Evolutionary conservation across 163 green algal genomes (phyloP), one percentile per base, ranked within the genome.

Genomic region (Chlamydomonas reinhardtii): DNA sequence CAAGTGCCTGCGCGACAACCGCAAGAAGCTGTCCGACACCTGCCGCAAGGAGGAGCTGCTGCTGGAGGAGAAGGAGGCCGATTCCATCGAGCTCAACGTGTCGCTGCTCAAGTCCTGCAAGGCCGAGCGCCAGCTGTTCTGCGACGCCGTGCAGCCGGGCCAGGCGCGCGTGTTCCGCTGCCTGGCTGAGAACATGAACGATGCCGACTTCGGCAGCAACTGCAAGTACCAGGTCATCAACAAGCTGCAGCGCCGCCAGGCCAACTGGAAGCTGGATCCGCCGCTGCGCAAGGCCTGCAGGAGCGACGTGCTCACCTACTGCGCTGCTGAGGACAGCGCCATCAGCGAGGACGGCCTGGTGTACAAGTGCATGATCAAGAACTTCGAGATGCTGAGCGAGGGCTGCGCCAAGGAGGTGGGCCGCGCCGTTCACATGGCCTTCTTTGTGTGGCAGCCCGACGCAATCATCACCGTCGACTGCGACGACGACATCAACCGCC

Each of bases 21-120:
- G 88, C 43, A 84, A 91, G 27, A 78, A 96, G 86, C 92, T 98
- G 20, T 91, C 73, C 1, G 81, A 92, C 0, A 76, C 62, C 11
- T 98, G 96, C 89, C 89, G 85, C 88, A 94, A 89, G 52, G 94
- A 98, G 91, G 94, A 97, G 91, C 76, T 94, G 66, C 77, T 90
- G 61, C 89, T 98, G 69, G 92, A 95, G 74, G 91, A 94, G 68
- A 89, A 95, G 82, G 90, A 96, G 82, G 81, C 90, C 12, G 54
- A 72, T 27, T 78, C 73, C 14, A 88, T 88, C 37, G 85, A 94
- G 61, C 90, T 97, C n/a, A 93, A 89, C 54, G 87, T 92, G 19
- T 92, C 76, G 56, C 80, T 98, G 35, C 89, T 94, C 48, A 88
- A 93, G 48, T 90, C 85, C 0, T 95, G 92, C 73, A 87, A 86